phyloP scores from a whole-genome alignment of 2,329 filamentous ascomycete species.

The Ploettnerulaceae sp. region DNA sequence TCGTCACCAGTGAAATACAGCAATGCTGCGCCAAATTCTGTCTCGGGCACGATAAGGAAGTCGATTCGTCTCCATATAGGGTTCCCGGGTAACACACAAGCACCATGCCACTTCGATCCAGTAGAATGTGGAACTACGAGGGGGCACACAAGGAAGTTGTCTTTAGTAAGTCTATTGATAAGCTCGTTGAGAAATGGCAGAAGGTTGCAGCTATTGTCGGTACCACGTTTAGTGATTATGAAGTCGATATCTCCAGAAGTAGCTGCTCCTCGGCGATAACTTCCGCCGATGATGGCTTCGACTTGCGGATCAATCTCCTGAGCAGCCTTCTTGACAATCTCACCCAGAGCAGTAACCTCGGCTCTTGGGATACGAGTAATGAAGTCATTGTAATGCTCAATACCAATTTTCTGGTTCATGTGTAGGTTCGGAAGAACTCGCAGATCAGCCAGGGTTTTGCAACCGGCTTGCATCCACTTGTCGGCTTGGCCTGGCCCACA shows the following conservation, averaged over 20 bases:
- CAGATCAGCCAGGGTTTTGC: conserved; percentile 70
- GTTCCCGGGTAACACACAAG: conserved; percentile 60
- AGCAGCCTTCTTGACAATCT: conserved; percentile 56
- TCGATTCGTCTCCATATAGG: conserved; percentile 76
- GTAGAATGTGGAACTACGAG: conserved; percentile 51
- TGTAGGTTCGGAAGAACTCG: conserved; percentile 56
- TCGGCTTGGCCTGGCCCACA: conserved; percentile 66
- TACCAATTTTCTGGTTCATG: conserved; percentile 65
- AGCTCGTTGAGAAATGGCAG: conserved; percentile 58
- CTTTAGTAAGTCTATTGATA: conserved; percentile 53
- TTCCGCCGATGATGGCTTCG: conserved; percentile 73
- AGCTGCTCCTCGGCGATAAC: conserved; percentile 73
- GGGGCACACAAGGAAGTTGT: conserved; percentile 63
- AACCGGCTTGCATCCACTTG: conserved; percentile 72
- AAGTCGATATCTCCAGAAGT: conserved; percentile 80
- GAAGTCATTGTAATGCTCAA: conserved; percentile 78
- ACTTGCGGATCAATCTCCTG: conserved; percentile 56
- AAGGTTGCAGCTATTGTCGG: conserved; percentile 50
- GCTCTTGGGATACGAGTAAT: conserved; percentile 69
- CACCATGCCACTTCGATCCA: conserved; percentile 80
- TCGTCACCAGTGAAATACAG: conserved; percentile 97
- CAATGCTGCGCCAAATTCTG: conserved; percentile 75
- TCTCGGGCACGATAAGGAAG: conserved; percentile 73
- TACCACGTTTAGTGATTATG: conserved; percentile 67
- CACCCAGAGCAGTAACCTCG: conserved; percentile 68